These are phyloP conservation scores for Ophiobolus disseminans DNA, from an alignment of 2,329 filamentous ascomycete genomes.

Conservation along the genomic window DNA sequence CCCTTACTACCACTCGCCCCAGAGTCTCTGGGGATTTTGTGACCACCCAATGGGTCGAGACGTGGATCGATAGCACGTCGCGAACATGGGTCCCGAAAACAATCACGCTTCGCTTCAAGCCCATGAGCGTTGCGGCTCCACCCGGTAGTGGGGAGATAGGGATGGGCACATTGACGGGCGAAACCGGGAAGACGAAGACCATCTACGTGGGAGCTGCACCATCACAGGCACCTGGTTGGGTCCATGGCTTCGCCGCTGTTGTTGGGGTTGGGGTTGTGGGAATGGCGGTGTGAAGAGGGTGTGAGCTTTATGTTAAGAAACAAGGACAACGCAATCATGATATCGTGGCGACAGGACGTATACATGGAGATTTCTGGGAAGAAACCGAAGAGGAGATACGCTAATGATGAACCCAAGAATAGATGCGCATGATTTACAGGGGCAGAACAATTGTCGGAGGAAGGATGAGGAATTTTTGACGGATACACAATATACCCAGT, in stretches of 20 bases:
- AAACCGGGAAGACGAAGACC: slow-evolving; percentile 37
- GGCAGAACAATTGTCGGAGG: too few relatives aligned
- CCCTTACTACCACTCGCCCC: slow-evolving; percentile 4
- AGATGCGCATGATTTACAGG: too few relatives aligned
- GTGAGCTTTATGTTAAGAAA: neutral
- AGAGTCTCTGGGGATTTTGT: slow-evolving; percentile 24
- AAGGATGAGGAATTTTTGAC: neutral
- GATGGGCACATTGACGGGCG: slow-evolving; percentile 44
- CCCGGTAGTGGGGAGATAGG: slow-evolving; percentile 43
- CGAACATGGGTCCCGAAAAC: slow-evolving; percentile 44
- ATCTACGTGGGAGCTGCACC: slow-evolving; percentile 30
- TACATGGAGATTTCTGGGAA: neutral
- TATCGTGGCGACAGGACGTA: neutral
- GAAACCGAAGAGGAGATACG: neutral
- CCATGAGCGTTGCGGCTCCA: slow-evolving; percentile 24
- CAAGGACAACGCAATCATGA: neutral
- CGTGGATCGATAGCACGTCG: slow-evolving; percentile 31
- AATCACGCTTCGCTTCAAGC: slow-evolving; percentile 35
- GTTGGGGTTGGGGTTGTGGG: slow-evolving; percentile 34
- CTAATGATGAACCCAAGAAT: too few relatives aligned
- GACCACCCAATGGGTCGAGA: slow-evolving; percentile 45
- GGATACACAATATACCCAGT: neutral
- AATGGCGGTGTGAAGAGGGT: slow-evolving; percentile 18
- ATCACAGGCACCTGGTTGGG: slow-evolving; percentile 23
- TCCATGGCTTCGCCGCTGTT: slow-evolving; percentile 25